Evolutionary conservation across 163 green algal genomes (phyloP).

Genomic region (Chlamydomonas reinhardtii): DNA sequence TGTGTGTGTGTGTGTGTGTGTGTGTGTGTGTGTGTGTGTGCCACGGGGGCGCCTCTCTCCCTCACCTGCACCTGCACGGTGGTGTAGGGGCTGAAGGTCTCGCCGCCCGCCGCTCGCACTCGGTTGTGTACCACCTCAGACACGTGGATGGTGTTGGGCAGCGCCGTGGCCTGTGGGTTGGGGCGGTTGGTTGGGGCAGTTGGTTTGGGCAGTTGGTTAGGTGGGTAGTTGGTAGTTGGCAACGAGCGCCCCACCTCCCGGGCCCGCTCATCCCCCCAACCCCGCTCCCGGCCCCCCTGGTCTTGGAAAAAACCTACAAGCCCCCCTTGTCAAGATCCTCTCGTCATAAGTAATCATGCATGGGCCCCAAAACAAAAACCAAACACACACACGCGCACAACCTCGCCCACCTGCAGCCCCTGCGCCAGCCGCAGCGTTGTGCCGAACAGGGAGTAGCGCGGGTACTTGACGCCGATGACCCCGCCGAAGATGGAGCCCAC

Average conservation of each 20-base stretch:
- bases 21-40: no score
- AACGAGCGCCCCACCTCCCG: no score
- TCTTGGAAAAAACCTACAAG: no score
- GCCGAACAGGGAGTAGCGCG: slow-evolving; percentile 60
- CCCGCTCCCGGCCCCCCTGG: no score
- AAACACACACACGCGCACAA: not conserved
- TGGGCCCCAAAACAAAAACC: no score
- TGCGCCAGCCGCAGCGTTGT: slow-evolving; percentile 40
- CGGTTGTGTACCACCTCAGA: slow-evolving; percentile 57
- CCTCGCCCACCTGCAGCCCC: slow-evolving; percentile 11
- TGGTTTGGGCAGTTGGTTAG: not conserved
- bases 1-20: no score
- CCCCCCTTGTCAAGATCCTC: no score
- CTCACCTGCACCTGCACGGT: slow-evolving; percentile 15
- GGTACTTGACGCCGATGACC: slow-evolving; percentile 63
- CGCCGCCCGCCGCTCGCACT: slow-evolving; percentile 24
- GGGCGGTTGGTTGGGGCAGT: not conserved
- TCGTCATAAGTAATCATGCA: no score
- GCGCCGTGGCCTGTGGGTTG: slow-evolving; percentile 25
- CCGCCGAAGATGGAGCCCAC: slow-evolving; percentile 52
- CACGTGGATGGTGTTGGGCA: slow-evolving; percentile 56
- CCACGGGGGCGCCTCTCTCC: no score
- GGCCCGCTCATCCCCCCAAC: no score
- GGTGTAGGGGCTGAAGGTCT: slow-evolving; percentile 32
- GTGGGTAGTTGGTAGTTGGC: not conserved